A percentile compares a stretch with the other conserved stretches of the same genome.
phyloP scores from a whole-genome alignment of 2,329 filamentous ascomycete genomes.

The Chaetothyriales sp. region DNA sequence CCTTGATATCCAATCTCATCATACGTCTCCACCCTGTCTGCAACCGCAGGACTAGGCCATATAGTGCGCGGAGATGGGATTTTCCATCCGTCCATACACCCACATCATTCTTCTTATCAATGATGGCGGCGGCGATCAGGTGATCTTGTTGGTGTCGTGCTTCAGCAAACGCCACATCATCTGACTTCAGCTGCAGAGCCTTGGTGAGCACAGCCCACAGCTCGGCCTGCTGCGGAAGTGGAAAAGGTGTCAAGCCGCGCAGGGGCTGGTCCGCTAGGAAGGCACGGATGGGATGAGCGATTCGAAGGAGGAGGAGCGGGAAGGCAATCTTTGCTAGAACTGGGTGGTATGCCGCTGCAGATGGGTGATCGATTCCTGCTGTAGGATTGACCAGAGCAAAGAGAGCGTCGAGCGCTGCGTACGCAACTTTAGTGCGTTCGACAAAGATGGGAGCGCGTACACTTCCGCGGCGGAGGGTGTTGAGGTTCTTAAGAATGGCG shows the following conservation, averaged over 20 bases:
- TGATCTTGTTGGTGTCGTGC: slow-evolving; percentile 13
- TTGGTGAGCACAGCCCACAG: slow-evolving; percentile 56
- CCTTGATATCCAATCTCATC: slow-evolving; percentile 11
- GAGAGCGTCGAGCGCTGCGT: slow-evolving; percentile 67
- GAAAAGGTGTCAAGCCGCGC: slow-evolving; percentile 77
- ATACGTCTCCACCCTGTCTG: slow-evolving; percentile 35
- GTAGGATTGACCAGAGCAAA: slow-evolving; percentile 47
- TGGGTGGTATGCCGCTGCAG: slow-evolving; percentile 23
- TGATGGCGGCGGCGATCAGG: slow-evolving; percentile 8
- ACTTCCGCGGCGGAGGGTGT: slow-evolving; percentile 53
- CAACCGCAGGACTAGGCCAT: slow-evolving; percentile 59
- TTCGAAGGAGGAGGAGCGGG: slow-evolving; percentile 69
- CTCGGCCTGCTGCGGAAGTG: slow-evolving; percentile 65
- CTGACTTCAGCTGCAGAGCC: slow-evolving; percentile 54
- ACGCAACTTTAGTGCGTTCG: slow-evolving; percentile 57
- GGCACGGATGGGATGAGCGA: slow-evolving; percentile 63
- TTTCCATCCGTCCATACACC: slow-evolving; percentile 25
- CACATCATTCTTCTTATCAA: background rate
- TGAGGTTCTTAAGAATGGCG: slow-evolving; percentile 49
- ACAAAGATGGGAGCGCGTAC: slow-evolving; percentile 56
- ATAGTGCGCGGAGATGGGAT: slow-evolving; percentile 68
- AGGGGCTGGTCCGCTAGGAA: slow-evolving; percentile 89
- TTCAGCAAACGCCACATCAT: slow-evolving; percentile 48
- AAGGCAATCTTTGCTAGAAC: slow-evolving; percentile 59
- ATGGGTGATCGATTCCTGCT: background rate